phyloP scores from a whole-genome alignment of 495 filamentous ascomycete genomes.

The Choiromyces venosus region DNA sequence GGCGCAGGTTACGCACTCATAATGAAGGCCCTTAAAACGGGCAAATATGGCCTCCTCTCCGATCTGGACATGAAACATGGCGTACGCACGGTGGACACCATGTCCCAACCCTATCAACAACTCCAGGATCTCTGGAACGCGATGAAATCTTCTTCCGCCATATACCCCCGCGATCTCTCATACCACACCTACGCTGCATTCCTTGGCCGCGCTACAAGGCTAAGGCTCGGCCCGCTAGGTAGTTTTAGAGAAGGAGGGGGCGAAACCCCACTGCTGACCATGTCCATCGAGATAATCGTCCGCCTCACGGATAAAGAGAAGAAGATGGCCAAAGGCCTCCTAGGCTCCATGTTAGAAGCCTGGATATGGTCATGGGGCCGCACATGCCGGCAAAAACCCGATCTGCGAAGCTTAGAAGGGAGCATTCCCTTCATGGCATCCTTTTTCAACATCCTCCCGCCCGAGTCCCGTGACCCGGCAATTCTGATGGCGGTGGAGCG shows the following conservation, averaged over 20 bases:
- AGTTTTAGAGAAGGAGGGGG: slow-evolving; percentile 13
- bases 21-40: slow-evolving; percentile 9
- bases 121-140: slow-evolving; percentile 26
- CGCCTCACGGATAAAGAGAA: slow-evolving; percentile 16
- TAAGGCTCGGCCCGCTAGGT: slow-evolving; percentile 6
- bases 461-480: slow-evolving; percentile 15
- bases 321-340: slow-evolving; percentile 3
- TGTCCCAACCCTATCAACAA: not conserved
- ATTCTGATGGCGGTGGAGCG: slow-evolving; percentile 17
- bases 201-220: slow-evolving; percentile 25
- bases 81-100: slow-evolving; percentile 19
- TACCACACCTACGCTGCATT: slow-evolving; percentile 28
- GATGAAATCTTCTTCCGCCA: slow-evolving; percentile 16
- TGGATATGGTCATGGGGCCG: slow-evolving; percentile 33
- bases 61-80: slow-evolving; percentile 18
- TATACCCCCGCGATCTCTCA: slow-evolving; percentile 24
- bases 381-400: slow-evolving; percentile 5
- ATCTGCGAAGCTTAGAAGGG: slow-evolving; percentile 10
- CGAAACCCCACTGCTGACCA: slow-evolving; percentile 22
- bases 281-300: slow-evolving; percentile 33
- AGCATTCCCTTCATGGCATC: slow-evolving; percentile 29
- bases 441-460: slow-evolving; percentile 21
- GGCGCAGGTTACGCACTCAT: slow-evolving; percentile 19
- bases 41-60: slow-evolving; percentile 25
- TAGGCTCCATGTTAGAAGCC: slow-evolving; percentile 25